A percentile compares a stretch with the other conserved stretches of the same genome.
Evolutionary conservation across 176 grass and related monocot genomes (phyloP).

Genomic region (Zea luxurians): DNA sequence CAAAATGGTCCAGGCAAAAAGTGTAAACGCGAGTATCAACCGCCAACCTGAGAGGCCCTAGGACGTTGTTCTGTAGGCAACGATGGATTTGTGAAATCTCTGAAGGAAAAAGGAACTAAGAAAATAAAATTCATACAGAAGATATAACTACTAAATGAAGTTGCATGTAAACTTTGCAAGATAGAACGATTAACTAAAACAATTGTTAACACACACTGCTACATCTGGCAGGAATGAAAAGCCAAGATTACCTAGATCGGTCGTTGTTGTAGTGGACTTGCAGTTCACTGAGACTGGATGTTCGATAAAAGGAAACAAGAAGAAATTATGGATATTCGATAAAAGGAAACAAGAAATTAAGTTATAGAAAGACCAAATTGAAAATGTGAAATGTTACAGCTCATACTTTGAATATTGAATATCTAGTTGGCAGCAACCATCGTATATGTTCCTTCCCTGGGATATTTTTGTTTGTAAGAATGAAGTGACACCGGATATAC

Average conservation of each 20-base stretch:
- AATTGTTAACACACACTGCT: background rate
- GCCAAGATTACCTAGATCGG: constrained; percentile 71
- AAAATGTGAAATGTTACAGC: constrained; percentile 14
- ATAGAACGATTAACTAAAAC: background rate
- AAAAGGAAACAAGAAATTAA: constrained; percentile 38
- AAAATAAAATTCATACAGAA: background rate
- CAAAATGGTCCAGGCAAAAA: constrained; percentile 27
- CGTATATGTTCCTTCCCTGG: constrained; percentile 98
- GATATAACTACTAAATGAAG: background rate
- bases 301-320: constrained; percentile 34
- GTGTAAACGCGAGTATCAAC: background rate
- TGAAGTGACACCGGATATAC: background rate
- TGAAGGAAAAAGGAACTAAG: constrained; percentile 41
- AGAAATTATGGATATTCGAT: constrained; percentile 47
- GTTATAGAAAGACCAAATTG: constrained; percentile 12
- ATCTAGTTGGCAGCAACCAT: constrained; percentile 99
- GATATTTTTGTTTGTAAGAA: constrained; percentile 36
- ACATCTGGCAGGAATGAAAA: background rate
- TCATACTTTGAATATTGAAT: constrained; percentile 99
- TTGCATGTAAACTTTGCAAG: constrained; percentile 3
- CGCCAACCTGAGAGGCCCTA: constrained; percentile 70
- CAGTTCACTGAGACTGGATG: constrained; percentile 84
- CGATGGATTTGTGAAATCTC: constrained; percentile 95
- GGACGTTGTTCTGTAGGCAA: constrained; percentile 84
- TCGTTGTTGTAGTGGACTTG: constrained; percentile 99